Evolutionary conservation across 768 basidiomycete genomes (phyloP).

Genomic region (Hortiboletus flavorubellus): DNA sequence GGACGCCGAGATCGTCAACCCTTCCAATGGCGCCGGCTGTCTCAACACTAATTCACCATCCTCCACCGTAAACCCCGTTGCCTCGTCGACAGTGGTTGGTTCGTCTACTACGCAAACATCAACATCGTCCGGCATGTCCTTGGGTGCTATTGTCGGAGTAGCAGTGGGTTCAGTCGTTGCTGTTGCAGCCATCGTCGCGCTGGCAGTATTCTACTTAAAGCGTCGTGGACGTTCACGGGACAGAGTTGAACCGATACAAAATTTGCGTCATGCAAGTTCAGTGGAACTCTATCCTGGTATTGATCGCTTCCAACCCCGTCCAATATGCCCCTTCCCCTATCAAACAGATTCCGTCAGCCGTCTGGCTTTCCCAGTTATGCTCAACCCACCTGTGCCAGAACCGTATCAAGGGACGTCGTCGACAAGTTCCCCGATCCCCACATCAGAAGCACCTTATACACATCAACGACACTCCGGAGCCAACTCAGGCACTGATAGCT

Average conservation of each 20-base stretch:
- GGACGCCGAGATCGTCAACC: constrained; percentile 46
- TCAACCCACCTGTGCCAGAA: neutral
- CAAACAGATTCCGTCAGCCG: constrained; percentile 19
- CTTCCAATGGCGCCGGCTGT: constrained; percentile 49
- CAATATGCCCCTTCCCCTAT: constrained; percentile 34
- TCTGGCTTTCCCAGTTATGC: constrained; percentile 10
- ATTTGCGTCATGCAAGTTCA: constrained; percentile 33
- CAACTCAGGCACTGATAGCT: constrained; percentile 20
- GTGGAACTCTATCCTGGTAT: constrained; percentile 36
- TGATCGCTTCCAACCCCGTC: constrained; percentile 31
- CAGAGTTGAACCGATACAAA: constrained; percentile 24
- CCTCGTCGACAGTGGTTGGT: constrained; percentile 20
- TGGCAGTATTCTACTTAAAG: constrained; percentile 50
- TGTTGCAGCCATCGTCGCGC: constrained; percentile 46
- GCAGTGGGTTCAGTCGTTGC: constrained; percentile 54
- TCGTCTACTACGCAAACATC: constrained; percentile 16
- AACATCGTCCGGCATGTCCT: constrained; percentile 30
- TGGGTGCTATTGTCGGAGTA: constrained; percentile 45
- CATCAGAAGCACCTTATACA: constrained; percentile 7
- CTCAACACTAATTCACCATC: constrained; percentile 51
- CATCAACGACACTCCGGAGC: constrained; percentile 13
- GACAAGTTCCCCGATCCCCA: constrained; percentile 2
- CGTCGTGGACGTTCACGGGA: constrained; percentile 27
- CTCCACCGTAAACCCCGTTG: constrained; percentile 36
- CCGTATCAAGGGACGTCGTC: constrained; percentile 6